phyloP scores from a whole-genome alignment of 805 yeast genomes.

The Saccharomycopsis sp. region DNA sequence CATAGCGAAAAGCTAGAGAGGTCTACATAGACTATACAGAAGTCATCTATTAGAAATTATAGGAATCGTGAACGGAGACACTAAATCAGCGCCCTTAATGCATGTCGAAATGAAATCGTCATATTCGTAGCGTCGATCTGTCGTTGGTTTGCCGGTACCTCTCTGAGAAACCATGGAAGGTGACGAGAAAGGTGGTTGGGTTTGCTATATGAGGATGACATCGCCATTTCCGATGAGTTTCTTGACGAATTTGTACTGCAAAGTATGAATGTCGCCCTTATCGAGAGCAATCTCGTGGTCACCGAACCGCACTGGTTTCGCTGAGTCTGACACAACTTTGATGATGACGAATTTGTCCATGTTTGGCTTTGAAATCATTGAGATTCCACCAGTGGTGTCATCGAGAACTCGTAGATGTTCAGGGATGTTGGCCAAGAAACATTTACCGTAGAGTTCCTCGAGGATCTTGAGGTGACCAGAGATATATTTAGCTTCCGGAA shows the following conservation, averaged over 20 bases:
- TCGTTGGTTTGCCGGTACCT: too few relatives aligned
- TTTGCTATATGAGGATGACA: slow-evolving; percentile 17
- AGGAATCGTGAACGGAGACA: too few relatives aligned
- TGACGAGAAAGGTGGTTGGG: too few relatives aligned
- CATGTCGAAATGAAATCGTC: too few relatives aligned
- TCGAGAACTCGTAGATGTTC: slow-evolving; percentile 63
- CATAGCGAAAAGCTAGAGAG: too few relatives aligned
- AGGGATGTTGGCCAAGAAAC: slow-evolving; percentile 65
- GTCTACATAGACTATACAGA: too few relatives aligned
- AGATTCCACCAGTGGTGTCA: slow-evolving; percentile 57
- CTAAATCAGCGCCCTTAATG: too few relatives aligned
- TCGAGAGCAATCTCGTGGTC: slow-evolving; percentile 21
- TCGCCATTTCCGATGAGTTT: slow-evolving; percentile 17
- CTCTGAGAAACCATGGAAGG: too few relatives aligned
- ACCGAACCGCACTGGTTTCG: slow-evolving; percentile 14
- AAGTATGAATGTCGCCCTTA: slow-evolving; percentile 19
- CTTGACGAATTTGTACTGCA: slow-evolving; percentile 19
- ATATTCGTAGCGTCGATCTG: too few relatives aligned
- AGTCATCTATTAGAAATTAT: too few relatives aligned
- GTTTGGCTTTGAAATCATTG: slow-evolving; percentile 79
- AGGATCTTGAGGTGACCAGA: slow-evolving; percentile 59
- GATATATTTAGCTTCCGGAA: slow-evolving; percentile 60
- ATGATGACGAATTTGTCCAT: slow-evolving; percentile 72
- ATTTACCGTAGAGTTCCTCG: slow-evolving; percentile 55
- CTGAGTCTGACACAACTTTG: slow-evolving; percentile 14